phyloP scores from a whole-genome alignment of 2,329 filamentous ascomycete genomes.

The Elsinoe australis region DNA sequence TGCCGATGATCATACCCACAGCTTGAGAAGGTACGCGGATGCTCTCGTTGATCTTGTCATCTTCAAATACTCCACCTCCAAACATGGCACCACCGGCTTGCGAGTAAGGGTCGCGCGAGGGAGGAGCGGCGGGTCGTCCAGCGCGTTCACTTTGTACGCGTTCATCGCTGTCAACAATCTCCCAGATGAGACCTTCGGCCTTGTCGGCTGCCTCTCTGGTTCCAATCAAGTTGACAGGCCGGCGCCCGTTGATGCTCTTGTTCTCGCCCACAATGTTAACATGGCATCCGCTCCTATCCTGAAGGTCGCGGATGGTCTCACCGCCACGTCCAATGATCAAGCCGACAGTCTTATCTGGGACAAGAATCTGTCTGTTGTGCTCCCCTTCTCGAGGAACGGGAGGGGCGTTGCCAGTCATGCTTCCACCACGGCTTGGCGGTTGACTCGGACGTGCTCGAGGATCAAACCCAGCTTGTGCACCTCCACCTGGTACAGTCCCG shows the following conservation, averaged over 20 bases:
- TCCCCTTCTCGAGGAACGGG: constrained; percentile 66
- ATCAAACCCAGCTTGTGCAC: constrained; percentile 15
- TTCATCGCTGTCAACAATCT: constrained; percentile 89
- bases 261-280: constrained; percentile 92
- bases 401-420: constrained; percentile 20
- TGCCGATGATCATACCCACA: constrained; percentile 94
- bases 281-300: constrained; percentile 87
- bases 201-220: constrained; percentile 63
- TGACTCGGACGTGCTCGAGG: constrained; percentile 23
- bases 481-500: constrained; percentile 36
- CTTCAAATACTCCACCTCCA: constrained; percentile 44
- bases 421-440: constrained; percentile 16
- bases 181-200: constrained; percentile 82
- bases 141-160: constrained; percentile 21
- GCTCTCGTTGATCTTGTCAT: constrained; percentile 69
- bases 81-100: constrained; percentile 30
- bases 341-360: constrained; percentile 85
- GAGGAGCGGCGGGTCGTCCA: constrained; percentile 19
- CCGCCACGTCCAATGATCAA: constrained; percentile 90
- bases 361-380: constrained; percentile 86
- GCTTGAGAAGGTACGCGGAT: constrained; percentile 84
- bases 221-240: constrained; percentile 85
- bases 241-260: constrained; percentile 82
- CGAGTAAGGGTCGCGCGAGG: constrained; percentile 24
- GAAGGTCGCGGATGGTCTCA: constrained; percentile 85